Evolutionary conservation across 2,329 filamentous ascomycete species (phyloP), one percentile per base, ranked within the genome.

Genomic region (Teratosphaeriaceae sp.): DNA sequence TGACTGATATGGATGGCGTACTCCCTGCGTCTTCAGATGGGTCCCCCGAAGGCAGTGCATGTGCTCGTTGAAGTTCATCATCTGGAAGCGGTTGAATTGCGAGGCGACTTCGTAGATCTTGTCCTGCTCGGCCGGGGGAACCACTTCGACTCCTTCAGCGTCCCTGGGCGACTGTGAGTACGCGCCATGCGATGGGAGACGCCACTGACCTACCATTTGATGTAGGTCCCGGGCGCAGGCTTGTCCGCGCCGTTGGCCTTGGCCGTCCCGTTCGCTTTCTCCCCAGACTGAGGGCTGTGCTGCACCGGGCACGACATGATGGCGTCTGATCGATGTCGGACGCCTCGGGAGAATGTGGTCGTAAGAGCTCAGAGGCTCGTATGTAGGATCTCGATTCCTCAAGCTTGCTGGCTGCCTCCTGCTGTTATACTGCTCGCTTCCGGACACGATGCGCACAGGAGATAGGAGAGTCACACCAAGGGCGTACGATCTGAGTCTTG

Each of bases 31-130:
- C 51, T 64, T 64, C 37, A 65, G 50, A 41, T 65, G 58, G 6
- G 60, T 65, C 24, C 62, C 63, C n/a, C 63, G 61, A 24, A 63
- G 55, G 33, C 55, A 62, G 48, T 64, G 63, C 31, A 56, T 55
- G 46, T 66, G 59, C 44, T 62, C 60, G 42, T 65, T 61, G 55
- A 65, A 64, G 35, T 65, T 65, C 54, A 64, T 64, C 56, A 66
- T 63, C 46, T 67, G 62, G 52, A 66, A 61, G 5, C 59, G 52
- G 31, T 61, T 60, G 56, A 63, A 62, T 39, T 61, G 61, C 41
- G 61, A 60, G 43, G 64, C 64, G 11, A 62, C 61, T 36, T 57
- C 57, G 34, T 61, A 53, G 34, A 66, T 65, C 48, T 59, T 59
- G 47, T 64, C 56, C 41, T 61, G 53, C 46, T 66, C 51, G 24